Evolutionary conservation across 495 filamentous ascomycete genomes (phyloP).

Genomic region (Podospora pseudocomata): DNA sequence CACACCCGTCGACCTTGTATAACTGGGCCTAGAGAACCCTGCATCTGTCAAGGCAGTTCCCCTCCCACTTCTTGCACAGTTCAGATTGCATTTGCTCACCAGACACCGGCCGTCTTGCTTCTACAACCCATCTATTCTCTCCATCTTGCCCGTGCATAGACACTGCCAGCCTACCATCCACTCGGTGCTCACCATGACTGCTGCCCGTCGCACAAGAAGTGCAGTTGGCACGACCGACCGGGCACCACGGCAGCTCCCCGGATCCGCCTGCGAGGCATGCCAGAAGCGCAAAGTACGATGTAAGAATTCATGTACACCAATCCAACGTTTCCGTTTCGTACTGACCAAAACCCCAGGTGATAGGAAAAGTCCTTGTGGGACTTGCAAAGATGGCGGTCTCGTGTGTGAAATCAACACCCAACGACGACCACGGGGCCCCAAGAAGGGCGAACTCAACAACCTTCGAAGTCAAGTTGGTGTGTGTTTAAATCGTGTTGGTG

Average conservation of each 20-base stretch:
- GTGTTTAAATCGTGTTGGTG: constrained; percentile 13
- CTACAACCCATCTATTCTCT: not conserved
- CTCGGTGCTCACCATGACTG: constrained; percentile 14
- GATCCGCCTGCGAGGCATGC: constrained; percentile 48
- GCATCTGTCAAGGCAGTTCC: constrained; percentile 2
- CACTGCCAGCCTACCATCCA: too few relatives aligned
- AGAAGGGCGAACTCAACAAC: constrained; percentile 52
- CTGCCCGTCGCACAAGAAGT: constrained; percentile 17
- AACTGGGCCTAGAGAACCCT: not conserved
- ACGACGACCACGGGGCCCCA: constrained; percentile 48
- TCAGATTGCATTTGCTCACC: not conserved
- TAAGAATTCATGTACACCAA: constrained; percentile 12
- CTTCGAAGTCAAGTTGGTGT: constrained; percentile 47
- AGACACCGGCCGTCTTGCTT: too few relatives aligned
- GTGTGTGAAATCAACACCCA: constrained; percentile 48
- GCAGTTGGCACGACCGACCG: constrained; percentile 15
- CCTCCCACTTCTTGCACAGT: not conserved
- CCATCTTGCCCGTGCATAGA: too few relatives aligned
- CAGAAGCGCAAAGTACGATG: constrained; percentile 48
- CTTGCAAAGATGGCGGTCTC: constrained; percentile 48
- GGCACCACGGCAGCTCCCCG: constrained; percentile 39
- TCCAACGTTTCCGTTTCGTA: not conserved
- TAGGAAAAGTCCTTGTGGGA: constrained; percentile 50
- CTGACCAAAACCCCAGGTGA: constrained; percentile 33
- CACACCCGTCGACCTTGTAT: not conserved